Evolutionary conservation across 352 stramenopile species (phyloP), one percentile per base, ranked within the genome.

Genomic region (Blastocystis sp.): DNA sequence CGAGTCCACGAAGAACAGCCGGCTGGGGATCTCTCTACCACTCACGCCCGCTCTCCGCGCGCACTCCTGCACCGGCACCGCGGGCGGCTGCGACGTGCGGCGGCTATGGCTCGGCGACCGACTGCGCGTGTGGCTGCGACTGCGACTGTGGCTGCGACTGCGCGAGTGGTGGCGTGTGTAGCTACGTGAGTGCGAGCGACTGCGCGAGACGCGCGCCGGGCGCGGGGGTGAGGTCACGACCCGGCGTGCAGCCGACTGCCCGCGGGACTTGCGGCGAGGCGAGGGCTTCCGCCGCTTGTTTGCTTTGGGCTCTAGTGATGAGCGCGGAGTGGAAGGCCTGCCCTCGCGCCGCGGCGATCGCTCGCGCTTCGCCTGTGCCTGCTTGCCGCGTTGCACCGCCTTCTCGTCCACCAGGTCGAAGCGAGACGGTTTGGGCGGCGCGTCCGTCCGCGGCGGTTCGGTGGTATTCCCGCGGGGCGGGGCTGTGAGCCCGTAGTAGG

Each of bases 1-100:
- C n/a, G 4, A 14, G 9, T 53, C 38, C 53, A 69, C 52, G 74
- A 84, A 84, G 74, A 59, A 84, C n/a, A 66, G 3, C 10, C 74
- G 48, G 21, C 48, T 59, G 2, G 74, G 74, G 11, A 69, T 2
- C 19, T 17, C 11, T 53, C 74, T 84, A 23, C 11, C 10, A 38
- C n/a, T 84, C 23, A 84, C 23, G 21, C 3, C 38, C 5, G 48
- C 11, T 2, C 2, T 5, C 19, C 41, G 56, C 19, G 41, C 17
- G 61, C 38, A 84, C 74, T 67, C 53, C 64, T 34, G 40, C 23
- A n/a, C 9, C 28, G n/a, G 23, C 28, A 28, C 17, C 28, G 64
- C 28, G 64, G 21, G 34, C 4, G 10, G 64, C 40, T 19, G 43
- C 64, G 64, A 38, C 21, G 21, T 74, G 28, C 64, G 23, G 45